Base-by-base conservation (phyloP, 2,329 filamentous ascomycete species). In the Phoma sp. region DNA sequence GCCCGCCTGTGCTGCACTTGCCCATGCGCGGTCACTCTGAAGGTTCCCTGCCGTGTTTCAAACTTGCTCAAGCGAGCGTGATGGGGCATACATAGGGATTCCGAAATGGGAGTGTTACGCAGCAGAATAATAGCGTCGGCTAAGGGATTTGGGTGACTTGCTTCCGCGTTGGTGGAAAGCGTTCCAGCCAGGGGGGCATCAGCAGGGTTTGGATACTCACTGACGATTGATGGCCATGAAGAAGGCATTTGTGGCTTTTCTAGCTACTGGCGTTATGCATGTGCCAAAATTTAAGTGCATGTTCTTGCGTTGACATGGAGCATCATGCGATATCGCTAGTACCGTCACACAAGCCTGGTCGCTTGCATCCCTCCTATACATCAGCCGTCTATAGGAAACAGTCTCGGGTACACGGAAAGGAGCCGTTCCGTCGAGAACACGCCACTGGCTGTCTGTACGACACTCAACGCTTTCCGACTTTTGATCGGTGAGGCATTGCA, bases 31-130 rank as follows among this genome's bases (percentile, higher is more conserved):
- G 23, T 46, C 45, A 54, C 40, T 25, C 30, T 25, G 10, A 40
- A 46, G n/a, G 51, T 30, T 48, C 34, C 29, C 39, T 46, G 45
- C 51, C 45, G 45, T 36, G 51, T 49, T 49, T 54, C 34, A 40
- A 21, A 42, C 15, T 33, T n/a, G 36, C 29, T 20, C 39, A 30
- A 45, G 14, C 29, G 15, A 47, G 30, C 14, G 25, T 43, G 37
- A 30, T 29, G 38, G 9, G 30, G 28, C 18, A 30, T 30, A n/a
- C n/a, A n/a, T n/a, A n/a, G n/a, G n/a, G n/a, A n/a, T 32, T 18
- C 25, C 18, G 29, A 26, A 11, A 10, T 36, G 11, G 9, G 28
- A 40, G 23, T 23, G 42, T 17, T 29, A 25, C 37, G 25, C 23
- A 14, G 39, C 40, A n/a, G n/a, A n/a, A 46, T 38, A 38, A 21